Percentiles rank a stretch among this genome's conserved stretches.
phyloP scores from a whole-genome alignment of 495 filamentous ascomycete genomes.

The Beverwykella pulmonaria region DNA sequence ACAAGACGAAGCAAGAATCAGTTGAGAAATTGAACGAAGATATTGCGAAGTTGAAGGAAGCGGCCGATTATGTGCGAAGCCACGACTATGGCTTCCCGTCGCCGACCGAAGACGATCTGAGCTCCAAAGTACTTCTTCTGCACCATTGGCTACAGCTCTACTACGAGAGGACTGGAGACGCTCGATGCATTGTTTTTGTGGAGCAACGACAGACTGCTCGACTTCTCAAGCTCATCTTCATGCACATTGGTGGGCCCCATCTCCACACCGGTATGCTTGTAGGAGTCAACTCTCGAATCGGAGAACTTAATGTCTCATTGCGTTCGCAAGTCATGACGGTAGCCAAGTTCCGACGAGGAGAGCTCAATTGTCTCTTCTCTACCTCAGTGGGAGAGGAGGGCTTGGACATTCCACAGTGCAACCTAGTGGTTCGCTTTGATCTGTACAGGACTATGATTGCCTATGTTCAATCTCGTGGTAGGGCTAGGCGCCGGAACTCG shows the following conservation, averaged over 20 bases:
- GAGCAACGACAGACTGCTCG: slow-evolving; percentile 75
- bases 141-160: slow-evolving; percentile 57
- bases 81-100: slow-evolving; percentile 54
- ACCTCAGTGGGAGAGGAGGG: slow-evolving; percentile 95
- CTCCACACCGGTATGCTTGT: slow-evolving; percentile 70
- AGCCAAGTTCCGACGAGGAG: slow-evolving; percentile 74
- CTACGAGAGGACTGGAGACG: slow-evolving; percentile 58
- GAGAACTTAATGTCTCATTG: slow-evolving; percentile 65
- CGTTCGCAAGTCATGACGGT: slow-evolving; percentile 76
- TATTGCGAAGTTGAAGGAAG: slow-evolving; percentile 60
- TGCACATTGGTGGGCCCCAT: slow-evolving; percentile 57
- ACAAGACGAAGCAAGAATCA: slow-evolving; percentile 37
- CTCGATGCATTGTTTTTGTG: slow-evolving; percentile 89
- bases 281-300: slow-evolving; percentile 53
- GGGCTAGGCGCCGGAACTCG: slow-evolving; percentile 76
- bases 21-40: slow-evolving; percentile 54
- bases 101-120: slow-evolving; percentile 54
- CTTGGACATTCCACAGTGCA: slow-evolving; percentile 94
- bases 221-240: slow-evolving; percentile 67
- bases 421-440: slow-evolving; percentile 85
- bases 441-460: slow-evolving; percentile 91
- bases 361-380: slow-evolving; percentile 84
- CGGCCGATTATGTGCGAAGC: slow-evolving; percentile 57
- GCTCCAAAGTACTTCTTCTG: slow-evolving; percentile 72
- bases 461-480: slow-evolving; percentile 93